Evolutionary conservation across 805 yeast species (phyloP), one percentile per base, ranked within the genome.

Genomic region (Kluyveromyces lactis): DNA sequence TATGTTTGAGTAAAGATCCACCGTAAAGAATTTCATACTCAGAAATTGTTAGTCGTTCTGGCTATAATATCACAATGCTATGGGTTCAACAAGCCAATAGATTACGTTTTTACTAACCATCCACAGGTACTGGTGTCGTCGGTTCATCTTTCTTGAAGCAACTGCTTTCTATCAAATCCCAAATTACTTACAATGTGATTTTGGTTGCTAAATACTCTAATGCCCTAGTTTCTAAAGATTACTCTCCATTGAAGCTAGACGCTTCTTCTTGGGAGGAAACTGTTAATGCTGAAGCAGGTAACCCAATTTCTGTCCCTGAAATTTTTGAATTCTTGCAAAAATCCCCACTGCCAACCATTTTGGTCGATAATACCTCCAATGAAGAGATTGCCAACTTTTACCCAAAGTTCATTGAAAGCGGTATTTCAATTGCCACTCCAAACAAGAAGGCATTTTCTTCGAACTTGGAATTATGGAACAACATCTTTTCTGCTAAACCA

Each of bases 361-460:
- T 92, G 43, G 83, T 92, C 31, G 99, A 92, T 66, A 92, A 92
- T 73, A 92, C 99, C 36, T 87, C 97, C 23, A 84, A 80, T 62
- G 84, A 75, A 47, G 58, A 72, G 5, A 66, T 90, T 50, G 95
- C 97, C 33, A 71, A 73, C 32, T 73, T 75, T 39, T 92, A 92
- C 63, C 84, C 95, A 33, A 62, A 68, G 29, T 79, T 92, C 53
- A 69, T 90, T 45, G 62, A 72, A 49, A 74, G 70, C 43, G 95
- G 95, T 28, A 79, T 92, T 48, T 86, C 96, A 33, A 77, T 92
- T 53, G 98, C 97, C 15, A 92, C 99, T 33, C 99, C 99, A 50
- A 92, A 92, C 73, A 92, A 92, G 66, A 92, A 92, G 72, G 99
- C 95, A 0, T 92, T 92, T 58, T 87, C 97, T 8, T 72, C 87